Percentiles rank a stretch among this genome's conserved stretches.
Evolutionary conservation across 202 grass and related monocot species (phyloP).

Genomic region (Dendrocalamus latiflorus): DNA sequence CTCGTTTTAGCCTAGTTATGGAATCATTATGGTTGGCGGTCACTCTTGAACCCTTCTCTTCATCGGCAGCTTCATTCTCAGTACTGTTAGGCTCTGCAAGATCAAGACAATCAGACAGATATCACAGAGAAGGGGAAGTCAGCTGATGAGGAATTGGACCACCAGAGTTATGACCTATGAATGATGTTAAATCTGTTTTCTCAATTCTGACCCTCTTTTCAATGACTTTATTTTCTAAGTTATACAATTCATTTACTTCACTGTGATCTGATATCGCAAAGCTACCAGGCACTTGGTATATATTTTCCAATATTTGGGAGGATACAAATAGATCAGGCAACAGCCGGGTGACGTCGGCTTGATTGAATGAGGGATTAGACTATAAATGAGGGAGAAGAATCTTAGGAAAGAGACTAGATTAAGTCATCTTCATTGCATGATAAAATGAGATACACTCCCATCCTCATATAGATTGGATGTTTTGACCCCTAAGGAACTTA

Average conservation of each 20-base stretch:
- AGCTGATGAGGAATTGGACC: neutral
- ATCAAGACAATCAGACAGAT: conserved; percentile 11
- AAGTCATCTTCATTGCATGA: no score
- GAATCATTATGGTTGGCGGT: conserved; percentile 28
- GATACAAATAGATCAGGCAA: neutral
- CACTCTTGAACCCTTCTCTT: conserved; percentile 29
- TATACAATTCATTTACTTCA: neutral
- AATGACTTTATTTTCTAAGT: neutral
- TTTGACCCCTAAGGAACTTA: no score
- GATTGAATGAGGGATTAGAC: no score
- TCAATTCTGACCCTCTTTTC: neutral
- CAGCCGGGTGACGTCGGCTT: no score
- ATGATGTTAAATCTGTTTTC: neutral
- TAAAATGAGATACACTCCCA: no score
- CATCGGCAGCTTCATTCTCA: conserved; percentile 15
- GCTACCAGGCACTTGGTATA: neutral
- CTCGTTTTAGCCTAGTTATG: conserved; percentile 70
- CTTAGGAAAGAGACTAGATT: no score
- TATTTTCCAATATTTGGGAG: neutral
- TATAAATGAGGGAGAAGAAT: no score
- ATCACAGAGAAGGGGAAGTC: neutral
- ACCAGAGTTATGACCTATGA: neutral
- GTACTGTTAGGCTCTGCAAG: conserved; percentile 31
- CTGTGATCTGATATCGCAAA: conserved; percentile 16
- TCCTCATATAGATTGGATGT: no score